Percentiles rank a stretch among this genome's conserved stretches.
Conservation (phyloP, 495 filamentous ascomycete species). For the Bombardia bombarda region DNA sequence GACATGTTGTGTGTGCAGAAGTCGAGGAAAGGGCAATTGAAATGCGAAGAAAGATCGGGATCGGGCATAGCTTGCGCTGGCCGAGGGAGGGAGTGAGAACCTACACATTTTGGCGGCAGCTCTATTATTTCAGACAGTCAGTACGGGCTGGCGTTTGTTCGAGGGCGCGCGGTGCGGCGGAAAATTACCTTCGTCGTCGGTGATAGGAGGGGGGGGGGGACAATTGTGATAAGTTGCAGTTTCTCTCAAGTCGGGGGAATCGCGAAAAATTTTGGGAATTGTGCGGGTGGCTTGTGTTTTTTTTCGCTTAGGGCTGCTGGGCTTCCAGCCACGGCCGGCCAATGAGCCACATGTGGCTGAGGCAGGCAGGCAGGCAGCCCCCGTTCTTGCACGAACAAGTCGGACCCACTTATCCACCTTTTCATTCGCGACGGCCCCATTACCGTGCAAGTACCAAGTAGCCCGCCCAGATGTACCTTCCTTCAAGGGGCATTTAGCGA, state of each 20-base stretch:
- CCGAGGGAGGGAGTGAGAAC: constrained; percentile 12
- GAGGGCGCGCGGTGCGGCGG: neutral
- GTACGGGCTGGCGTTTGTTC: constrained; percentile 2
- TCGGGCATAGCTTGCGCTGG: constrained; percentile 1
- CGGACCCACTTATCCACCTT: too few relatives aligned
- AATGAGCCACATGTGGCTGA: neutral
- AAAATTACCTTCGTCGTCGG: constrained; percentile 26
- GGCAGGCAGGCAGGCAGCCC: too few relatives aligned
- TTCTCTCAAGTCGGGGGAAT: constrained; percentile 22
- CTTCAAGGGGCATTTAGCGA: too few relatives aligned
- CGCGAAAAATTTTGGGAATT: constrained; percentile 33
- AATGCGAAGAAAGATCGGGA: neutral
- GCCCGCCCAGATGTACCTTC: too few relatives aligned
- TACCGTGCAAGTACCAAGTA: too few relatives aligned
- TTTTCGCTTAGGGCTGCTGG: constrained; percentile 26
- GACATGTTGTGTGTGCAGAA: neutral
- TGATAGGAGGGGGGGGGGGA: constrained; percentile 14
- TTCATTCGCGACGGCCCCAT: too few relatives aligned
- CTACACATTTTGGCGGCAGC: constrained; percentile 37
- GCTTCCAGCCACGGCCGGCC: constrained; percentile 9
- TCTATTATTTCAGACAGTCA: constrained; percentile 14
- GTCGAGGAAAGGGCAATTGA: constrained; percentile 1
- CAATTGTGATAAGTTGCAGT: constrained; percentile 22
- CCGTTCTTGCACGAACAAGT: too few relatives aligned
- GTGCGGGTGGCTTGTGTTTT: constrained; percentile 16